Evolutionary conservation across 805 yeast species (phyloP).

Genomic region (Hemisphaericaspora nanyangensis): DNA sequence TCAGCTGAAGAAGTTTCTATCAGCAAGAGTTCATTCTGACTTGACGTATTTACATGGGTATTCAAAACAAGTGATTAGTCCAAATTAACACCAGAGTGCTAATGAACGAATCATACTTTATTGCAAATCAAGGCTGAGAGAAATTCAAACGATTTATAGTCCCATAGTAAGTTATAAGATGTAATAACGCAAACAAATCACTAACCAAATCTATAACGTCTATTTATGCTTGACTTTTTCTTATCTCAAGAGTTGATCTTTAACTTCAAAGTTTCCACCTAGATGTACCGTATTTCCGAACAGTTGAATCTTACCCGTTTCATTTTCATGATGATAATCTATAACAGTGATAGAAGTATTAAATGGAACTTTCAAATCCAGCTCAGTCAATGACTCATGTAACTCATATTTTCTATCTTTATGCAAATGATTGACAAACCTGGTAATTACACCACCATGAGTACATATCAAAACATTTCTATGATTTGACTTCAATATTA

Average conservation of each 20-base stretch:
- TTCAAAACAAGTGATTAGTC: too few species aligned
- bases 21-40: too few species aligned
- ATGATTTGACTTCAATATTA: constrained; percentile 31
- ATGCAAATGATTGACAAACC: constrained; percentile 50
- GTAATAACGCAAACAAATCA: too few species aligned
- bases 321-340: constrained; percentile 44
- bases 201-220: too few species aligned
- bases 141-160: too few species aligned
- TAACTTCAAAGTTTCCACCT: constrained; percentile 50
- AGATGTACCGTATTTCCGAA: constrained; percentile 71
- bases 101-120: too few species aligned
- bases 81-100: too few species aligned
- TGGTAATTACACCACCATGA: constrained; percentile 80
- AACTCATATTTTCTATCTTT: constrained; percentile 34
- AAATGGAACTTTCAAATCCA: constrained; percentile 55
- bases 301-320: constrained; percentile 42
- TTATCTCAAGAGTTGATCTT: constrained; percentile 33
- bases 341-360: constrained; percentile 72
- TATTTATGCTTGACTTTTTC: too few species aligned
- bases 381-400: constrained; percentile 33
- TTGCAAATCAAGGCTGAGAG: too few species aligned
- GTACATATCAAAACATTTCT: constrained; percentile 60
- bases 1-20: too few species aligned
- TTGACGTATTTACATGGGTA: too few species aligned
- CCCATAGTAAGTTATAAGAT: too few species aligned